These are phyloP conservation scores for Annona squamosa DNA, from an alignment of 164 flowering plant genomes.

Conservation along the genomic window DNA sequence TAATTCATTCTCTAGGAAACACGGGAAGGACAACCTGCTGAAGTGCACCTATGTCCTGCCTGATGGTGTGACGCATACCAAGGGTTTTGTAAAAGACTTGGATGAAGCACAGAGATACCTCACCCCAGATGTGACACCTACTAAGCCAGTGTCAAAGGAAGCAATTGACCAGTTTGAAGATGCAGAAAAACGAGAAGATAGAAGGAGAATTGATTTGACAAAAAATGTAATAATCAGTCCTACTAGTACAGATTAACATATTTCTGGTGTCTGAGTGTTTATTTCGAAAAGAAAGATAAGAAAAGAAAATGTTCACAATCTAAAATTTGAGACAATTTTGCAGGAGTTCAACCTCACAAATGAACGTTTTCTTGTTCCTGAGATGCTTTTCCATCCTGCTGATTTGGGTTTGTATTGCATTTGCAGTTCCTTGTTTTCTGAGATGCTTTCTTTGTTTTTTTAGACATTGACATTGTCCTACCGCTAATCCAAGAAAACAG, in stretches of 20 bases:
- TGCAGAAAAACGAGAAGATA: constrained; percentile 36
- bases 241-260: neutral
- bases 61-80: constrained; percentile 77
- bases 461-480: neutral
- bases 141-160: constrained; percentile 12
- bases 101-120: constrained; percentile 61
- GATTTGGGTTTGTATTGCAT: constrained; percentile 62
- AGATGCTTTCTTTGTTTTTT: neutral
- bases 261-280: neutral
- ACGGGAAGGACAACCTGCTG: constrained; percentile 60
- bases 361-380: constrained; percentile 96
- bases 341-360: constrained; percentile 90
- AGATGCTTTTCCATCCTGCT: constrained; percentile 93
- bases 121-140: constrained; percentile 12
- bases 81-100: constrained; percentile 76
- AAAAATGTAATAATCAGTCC: constrained; percentile 44
- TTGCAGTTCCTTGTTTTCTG: neutral
- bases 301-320: too few relatives aligned
- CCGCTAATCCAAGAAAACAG: neutral
- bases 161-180: constrained; percentile 28
- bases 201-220: constrained; percentile 55
- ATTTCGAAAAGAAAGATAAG: neutral
- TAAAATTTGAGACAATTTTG: constrained; percentile 10
- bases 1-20: constrained; percentile 38
- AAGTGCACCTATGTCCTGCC: constrained; percentile 88